Evolutionary conservation across 345 rosid species (phyloP), one percentile per base, ranked within the genome.

Genomic region (Ceriops tagal): DNA sequence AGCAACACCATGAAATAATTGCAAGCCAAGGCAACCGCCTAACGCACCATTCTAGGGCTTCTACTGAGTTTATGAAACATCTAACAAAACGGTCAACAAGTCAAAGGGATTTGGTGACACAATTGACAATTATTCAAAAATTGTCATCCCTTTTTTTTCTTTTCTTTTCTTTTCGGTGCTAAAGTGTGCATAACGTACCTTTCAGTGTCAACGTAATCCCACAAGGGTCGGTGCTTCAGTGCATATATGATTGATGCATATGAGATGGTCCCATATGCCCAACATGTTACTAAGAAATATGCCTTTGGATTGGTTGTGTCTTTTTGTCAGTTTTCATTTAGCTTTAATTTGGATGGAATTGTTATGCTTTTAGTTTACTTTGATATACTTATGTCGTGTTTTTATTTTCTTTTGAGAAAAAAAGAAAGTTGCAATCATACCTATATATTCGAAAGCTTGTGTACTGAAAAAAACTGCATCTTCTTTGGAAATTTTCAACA

Each of bases 371-470:
- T 32, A 35, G 31, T 10, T 13, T 43, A 13, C 47, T 43, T 43
- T 8, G 13, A 37, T 9, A 37, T 37, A 37, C 43, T 9, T 8
- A 4, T 37, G 43, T 53, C 8, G 22, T 16, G 2, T 55, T 59
- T 61, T 43, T 22, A 3, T 11, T 43, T 11, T 43, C 20, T 30
- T 18, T 20, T 22, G 34, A 55, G 22, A 51, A n/a, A 46, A 28
- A 30, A 61, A 64, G 61, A 22, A 58, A 22, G 55, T 31, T 16
- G 70, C 16, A 68, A 59, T 64, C 61, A 56, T 39, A 22, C 39
- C 61, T 10, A 24, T 56, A 68, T 35, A 66, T 53, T 73, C 75
- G 73, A 78, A 75, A 75, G 64, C 69, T 67, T 62, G 67, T 32
- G 64, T 70, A 43, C 68, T 76, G 49, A 26, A 63, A 68, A 74